Base-by-base conservation (phyloP, 2,329 filamentous ascomycete genomes). In the Hymenoscyphus infarciens region DNA sequence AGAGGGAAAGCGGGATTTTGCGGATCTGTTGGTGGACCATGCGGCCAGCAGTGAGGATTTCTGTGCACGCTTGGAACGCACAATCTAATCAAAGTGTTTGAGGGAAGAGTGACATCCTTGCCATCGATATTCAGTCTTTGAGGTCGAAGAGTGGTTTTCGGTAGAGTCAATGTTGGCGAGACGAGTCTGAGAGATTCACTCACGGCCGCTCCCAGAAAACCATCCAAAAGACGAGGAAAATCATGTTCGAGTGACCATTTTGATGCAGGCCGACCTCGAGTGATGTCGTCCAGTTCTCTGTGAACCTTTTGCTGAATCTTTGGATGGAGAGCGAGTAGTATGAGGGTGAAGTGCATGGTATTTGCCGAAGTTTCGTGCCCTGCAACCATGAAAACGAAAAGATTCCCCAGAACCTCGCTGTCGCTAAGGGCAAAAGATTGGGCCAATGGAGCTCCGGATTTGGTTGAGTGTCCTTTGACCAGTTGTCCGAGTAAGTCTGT, bases 351-450 rank as follows among this genome's bases (percentile, higher is more conserved):
- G 75, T 92, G 87, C 39, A 92, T 78, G 5, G 84, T 83, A 74
- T 90, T 91, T 60, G 90, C 89, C 1, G 89, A 88, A 1, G 90
- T 92, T 75, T 94, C 90, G 74, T 94, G 89, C 16, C 90, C 90
- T 0, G 90, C 90, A 1, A 92, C 79, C 65, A 83, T 80, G 74
- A 86, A 84, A 69, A 87, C 78, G 64, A 87, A 87, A 15, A 88
- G 84, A 70, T 92, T 92, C 59, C 89, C 88, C 38, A 89, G 77
- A 63, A 92, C 87, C 62, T 92, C 88, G 10, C 80, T 79, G 66
- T 86, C 83, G 8, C 75, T 79, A 16, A 88, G 74, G 29, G 39
- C 29, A 38, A 49, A 31, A 3, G 31, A 19, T 29, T 29, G 25
- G 6, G 49, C 16, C 22, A 27, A 33, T 13, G 31, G 49, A 16